Percentiles rank a stretch among this genome's conserved stretches.
phyloP scores from a whole-genome alignment of 2,329 filamentous ascomycete species.

The Penicillium palitans region DNA sequence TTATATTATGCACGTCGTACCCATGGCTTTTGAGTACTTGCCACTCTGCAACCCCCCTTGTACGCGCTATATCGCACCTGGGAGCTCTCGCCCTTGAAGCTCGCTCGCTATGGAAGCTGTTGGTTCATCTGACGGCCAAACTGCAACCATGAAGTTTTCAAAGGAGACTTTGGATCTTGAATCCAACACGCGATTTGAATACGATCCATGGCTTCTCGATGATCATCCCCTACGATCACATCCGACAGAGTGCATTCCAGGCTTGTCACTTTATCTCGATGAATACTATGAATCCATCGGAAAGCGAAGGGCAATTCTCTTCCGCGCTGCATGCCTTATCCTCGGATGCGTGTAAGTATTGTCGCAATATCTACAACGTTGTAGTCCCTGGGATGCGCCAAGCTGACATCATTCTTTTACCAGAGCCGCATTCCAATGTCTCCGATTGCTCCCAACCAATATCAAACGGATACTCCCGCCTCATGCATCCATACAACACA shows the following conservation, averaged over 20 bases:
- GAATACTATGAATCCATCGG: slow-evolving; percentile 12
- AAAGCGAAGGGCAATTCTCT: slow-evolving; percentile 23
- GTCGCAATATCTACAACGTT: background rate
- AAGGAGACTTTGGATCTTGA: slow-evolving; percentile 12
- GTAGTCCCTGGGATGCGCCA: too few relatives aligned
- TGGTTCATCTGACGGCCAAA: background rate
- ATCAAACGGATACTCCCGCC: background rate
- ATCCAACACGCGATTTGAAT: slow-evolving; percentile 16
- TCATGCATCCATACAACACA: background rate
- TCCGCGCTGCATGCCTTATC: slow-evolving; percentile 28
- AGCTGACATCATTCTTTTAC: background rate
- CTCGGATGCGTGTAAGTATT: slow-evolving; percentile 25
- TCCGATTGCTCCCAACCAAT: slow-evolving; percentile 3
- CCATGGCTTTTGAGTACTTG: background rate
- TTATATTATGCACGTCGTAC: background rate
- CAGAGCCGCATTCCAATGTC: slow-evolving; percentile 20
- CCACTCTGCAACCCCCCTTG: background rate
- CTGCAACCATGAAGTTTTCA: background rate
- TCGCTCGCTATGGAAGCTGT: slow-evolving; percentile 6
- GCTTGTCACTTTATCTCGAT: slow-evolving; percentile 21
- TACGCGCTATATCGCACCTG: background rate
- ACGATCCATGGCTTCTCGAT: slow-evolving; percentile 31
- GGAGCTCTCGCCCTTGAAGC: background rate
- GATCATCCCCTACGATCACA: slow-evolving; percentile 38
- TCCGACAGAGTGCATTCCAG: slow-evolving; percentile 34